phyloP scores from a whole-genome alignment of 2,329 filamentous ascomycete species.

The Cordyceps farinosa region DNA sequence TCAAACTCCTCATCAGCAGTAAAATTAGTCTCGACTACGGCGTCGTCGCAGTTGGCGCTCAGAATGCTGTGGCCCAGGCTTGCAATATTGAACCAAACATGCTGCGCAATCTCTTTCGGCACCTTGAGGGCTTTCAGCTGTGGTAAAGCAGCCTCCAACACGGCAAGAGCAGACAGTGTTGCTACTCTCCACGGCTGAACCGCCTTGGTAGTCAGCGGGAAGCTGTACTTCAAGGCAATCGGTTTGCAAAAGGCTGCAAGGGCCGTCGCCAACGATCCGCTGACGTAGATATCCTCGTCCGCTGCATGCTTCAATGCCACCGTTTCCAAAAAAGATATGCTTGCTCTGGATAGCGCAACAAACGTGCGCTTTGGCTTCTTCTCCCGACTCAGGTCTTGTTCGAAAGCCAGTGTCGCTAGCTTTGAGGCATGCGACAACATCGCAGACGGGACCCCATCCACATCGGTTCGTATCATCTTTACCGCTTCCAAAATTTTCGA shows the following conservation, averaged over 20 bases:
- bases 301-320: constrained; percentile 57
- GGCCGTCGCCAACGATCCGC: constrained; percentile 61
- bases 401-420: constrained; percentile 68
- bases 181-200: constrained; percentile 76
- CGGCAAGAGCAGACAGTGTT: constrained; percentile 64
- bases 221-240: constrained; percentile 77
- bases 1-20: constrained; percentile 76
- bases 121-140: constrained; percentile 51
- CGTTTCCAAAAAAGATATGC: constrained; percentile 66
- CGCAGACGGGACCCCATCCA: constrained; percentile 61
- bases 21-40: constrained; percentile 47
- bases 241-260: constrained; percentile 66
- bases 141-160: constrained; percentile 64
- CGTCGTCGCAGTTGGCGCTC: constrained; percentile 55
- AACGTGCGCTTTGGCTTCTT: constrained; percentile 65
- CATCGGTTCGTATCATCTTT: constrained; percentile 63
- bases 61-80: constrained; percentile 66
- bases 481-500: constrained; percentile 64
- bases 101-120: constrained; percentile 44
- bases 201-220: constrained; percentile 66
- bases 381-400: constrained; percentile 33
- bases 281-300: constrained; percentile 65
- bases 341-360: constrained; percentile 80
- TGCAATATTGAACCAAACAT: constrained; percentile 69
- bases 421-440: constrained; percentile 67